Evolutionary conservation across 805 yeast genomes (phyloP).

Genomic region (Saccharomycopsis sp.): DNA sequence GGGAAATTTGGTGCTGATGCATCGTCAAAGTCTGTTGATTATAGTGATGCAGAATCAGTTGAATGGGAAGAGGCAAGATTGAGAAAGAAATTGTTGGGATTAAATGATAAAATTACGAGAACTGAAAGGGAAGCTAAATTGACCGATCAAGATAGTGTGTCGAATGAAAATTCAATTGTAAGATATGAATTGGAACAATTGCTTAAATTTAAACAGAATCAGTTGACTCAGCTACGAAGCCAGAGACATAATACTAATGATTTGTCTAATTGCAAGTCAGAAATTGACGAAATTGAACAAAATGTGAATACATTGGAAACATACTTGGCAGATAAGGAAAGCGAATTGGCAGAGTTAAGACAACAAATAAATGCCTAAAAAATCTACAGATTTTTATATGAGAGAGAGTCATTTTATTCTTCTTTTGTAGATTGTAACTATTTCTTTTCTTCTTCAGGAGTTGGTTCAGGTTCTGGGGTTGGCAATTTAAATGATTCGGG

Average conservation of each 20-base stretch:
- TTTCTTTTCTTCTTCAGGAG: conserved; percentile 31
- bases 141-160: conserved; percentile 27
- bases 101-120: conserved; percentile 57
- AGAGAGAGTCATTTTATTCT: background rate
- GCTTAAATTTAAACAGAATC: conserved; percentile 66
- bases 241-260: conserved; percentile 23
- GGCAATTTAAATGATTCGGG: conserved; percentile 82
- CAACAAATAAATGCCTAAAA: conserved; percentile 32
- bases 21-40: conserved; percentile 11
- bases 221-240: conserved; percentile 36
- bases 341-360: conserved; percentile 48
- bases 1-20: conserved; percentile 45
- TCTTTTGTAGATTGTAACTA: background rate
- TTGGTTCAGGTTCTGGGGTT: conserved; percentile 71
- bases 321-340: conserved; percentile 53
- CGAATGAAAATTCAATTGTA: conserved; percentile 28
- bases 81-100: conserved; percentile 66
- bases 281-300: conserved; percentile 61
- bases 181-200: conserved; percentile 74
- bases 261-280: conserved; percentile 33
- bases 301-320: conserved; percentile 71
- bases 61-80: conserved; percentile 92
- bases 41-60: conserved; percentile 45
- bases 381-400: background rate
- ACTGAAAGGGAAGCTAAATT: conserved; percentile 44